These are phyloP conservation scores for Naegleria gruberi DNA, from an alignment of 208 protist species.

Conservation along the genomic window DNA sequence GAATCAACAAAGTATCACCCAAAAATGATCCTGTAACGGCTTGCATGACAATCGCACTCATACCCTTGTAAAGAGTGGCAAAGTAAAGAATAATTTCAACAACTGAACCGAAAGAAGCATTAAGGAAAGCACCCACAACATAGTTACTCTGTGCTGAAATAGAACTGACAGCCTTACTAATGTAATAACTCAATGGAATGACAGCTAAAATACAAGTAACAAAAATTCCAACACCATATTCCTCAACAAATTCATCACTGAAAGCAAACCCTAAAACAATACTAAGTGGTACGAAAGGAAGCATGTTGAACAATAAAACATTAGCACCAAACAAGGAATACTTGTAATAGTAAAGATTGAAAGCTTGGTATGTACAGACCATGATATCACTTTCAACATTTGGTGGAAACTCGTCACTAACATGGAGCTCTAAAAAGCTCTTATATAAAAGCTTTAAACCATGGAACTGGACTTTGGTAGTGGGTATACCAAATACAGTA, in stretches of 20 bases:
- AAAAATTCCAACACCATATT: conserved; percentile 34
- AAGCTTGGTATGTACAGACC: conserved; percentile 22
- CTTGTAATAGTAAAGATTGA: conserved; percentile 45
- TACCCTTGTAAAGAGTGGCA: conserved; percentile 15
- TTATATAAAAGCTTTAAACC: conserved; percentile 23
- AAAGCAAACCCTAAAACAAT: conserved; percentile 29
- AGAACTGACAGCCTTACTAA: conserved; percentile 32
- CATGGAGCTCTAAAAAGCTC: background rate
- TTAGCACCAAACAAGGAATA: conserved; percentile 45
- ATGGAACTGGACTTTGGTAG: conserved; percentile 39
- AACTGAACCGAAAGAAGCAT: conserved; percentile 54
- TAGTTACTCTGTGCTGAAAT: conserved; percentile 50
- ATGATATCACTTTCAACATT: background rate
- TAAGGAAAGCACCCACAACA: conserved; percentile 51
- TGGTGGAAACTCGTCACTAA: background rate
- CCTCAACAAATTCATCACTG: conserved; percentile 29
- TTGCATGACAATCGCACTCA: background rate
- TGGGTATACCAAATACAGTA: conserved; percentile 43
- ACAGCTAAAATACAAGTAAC: conserved; percentile 41
- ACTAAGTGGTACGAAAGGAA: conserved; percentile 35
- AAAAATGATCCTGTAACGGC: conserved; percentile 43
- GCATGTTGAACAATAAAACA: conserved; percentile 43
- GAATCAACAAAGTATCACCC: conserved; percentile 43
- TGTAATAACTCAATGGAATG: conserved; percentile 51
- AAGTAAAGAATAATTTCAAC: conserved; percentile 53